Conservation (phyloP, 2,329 filamentous ascomycete species). For the Erysiphe pulchra region DNA sequence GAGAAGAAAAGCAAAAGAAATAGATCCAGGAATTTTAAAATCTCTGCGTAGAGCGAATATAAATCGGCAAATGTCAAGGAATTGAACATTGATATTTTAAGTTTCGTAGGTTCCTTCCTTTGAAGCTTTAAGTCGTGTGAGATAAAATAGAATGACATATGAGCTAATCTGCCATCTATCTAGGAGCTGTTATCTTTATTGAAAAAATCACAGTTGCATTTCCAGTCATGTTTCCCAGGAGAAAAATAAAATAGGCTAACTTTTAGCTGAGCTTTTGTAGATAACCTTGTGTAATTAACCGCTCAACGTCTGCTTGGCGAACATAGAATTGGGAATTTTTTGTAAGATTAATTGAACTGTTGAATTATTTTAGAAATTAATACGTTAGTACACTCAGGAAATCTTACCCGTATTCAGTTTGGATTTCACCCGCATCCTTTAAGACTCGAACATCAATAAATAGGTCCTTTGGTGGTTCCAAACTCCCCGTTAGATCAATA, state of each 20-base stretch:
- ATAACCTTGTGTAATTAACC: conserved; percentile 82
- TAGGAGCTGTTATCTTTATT: too few relatives aligned
- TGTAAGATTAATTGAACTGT: conserved; percentile 74
- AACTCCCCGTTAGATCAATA: conserved; percentile 76
- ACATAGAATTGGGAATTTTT: conserved; percentile 99
- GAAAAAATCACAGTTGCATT: too few relatives aligned
- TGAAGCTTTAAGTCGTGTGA: too few relatives aligned
- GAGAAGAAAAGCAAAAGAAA: too few relatives aligned
- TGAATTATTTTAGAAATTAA: conserved; percentile 3
- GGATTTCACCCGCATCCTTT: conserved; percentile 93
- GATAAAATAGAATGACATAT: too few relatives aligned
- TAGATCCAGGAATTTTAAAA: too few relatives aligned
- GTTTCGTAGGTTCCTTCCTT: too few relatives aligned
- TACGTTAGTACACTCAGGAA: background rate
- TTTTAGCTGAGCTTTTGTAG: conserved; percentile 27
- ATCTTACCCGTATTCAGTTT: conserved; percentile 83
- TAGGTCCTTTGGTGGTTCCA: conserved; percentile 82
- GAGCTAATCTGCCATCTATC: too few relatives aligned
- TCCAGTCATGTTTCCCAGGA: background rate
- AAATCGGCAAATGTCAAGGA: too few relatives aligned
- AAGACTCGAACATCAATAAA: conserved; percentile 93
- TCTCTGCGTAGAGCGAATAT: too few relatives aligned
- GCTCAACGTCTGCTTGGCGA: conserved; percentile 81
- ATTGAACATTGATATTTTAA: too few relatives aligned
- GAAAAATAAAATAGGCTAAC: background rate